Base-by-base conservation (phyloP, 2,329 filamentous ascomycete species). In the Phaeosphaeriaceae sp. region DNA sequence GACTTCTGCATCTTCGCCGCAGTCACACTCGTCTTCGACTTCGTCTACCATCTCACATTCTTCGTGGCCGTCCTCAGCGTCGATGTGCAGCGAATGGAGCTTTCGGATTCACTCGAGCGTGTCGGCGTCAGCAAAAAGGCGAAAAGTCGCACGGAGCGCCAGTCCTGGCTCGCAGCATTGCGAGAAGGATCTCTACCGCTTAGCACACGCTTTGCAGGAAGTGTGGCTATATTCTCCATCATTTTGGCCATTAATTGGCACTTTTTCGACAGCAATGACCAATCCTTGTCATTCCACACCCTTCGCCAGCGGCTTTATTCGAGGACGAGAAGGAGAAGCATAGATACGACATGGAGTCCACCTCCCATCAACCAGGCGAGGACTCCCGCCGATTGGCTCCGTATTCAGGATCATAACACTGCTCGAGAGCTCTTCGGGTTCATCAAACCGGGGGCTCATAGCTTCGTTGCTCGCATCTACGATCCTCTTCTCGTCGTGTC, bases 21-120 rank as follows among this genome's bases (percentile, higher is more conserved):
- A 2, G 86, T 93, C 51, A 91, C 91, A 1, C 86, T 92, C 15
- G 77, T 90, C 0, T 89, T 93, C 67, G 91, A 94, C 75, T 90
- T 91, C 61, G 88, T 93, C 68, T 93, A 91, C 69, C 82, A 93
- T 21, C 84, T 91, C 7, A 93, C 91, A 0, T 93, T 93, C 77
- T 93, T 94, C 70, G 82, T 93, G 3, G 87, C 91, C 1, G 90
- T 94, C 13, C 80, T 94, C 22, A 93, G 90, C 68, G 88, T 94
- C 45, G 91, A 94, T 73, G 90, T 94, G 10, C 86, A 88, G 21
- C 84, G 91, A 65, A 87, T 90, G 56, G 91, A 94, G 77, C 83
- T 94, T 0, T 87, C 88, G 65, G 91, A 94, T 71, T 88, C 89
- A 2, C 79, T 93, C 10, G 86, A 80, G 40, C 73, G 80, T 33